phyloP scores from a whole-genome alignment of 805 yeast species.

The Candida sithepensis region DNA sequence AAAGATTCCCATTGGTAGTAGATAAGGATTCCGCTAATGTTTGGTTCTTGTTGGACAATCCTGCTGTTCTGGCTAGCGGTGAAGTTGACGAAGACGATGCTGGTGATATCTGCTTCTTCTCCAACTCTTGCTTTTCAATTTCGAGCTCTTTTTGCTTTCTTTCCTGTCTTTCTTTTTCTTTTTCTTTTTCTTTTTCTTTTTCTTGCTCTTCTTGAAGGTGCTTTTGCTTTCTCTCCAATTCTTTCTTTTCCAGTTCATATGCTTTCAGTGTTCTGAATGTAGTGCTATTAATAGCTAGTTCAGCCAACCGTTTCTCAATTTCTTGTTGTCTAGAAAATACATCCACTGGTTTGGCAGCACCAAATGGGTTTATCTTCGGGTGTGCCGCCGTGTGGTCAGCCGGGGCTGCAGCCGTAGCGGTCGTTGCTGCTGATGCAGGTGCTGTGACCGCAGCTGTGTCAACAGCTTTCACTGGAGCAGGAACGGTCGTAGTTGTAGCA shows the following conservation, averaged over 20 bases:
- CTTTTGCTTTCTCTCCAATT: slow-evolving; percentile 4
- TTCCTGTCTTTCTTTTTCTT: neutral
- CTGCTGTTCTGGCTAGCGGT: neutral
- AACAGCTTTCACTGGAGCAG: too few relatives aligned
- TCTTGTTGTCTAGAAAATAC: slow-evolving; percentile 61
- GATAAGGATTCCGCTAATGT: neutral
- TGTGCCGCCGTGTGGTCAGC: slow-evolving; percentile 12
- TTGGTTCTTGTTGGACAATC: neutral
- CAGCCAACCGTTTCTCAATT: slow-evolving; percentile 47
- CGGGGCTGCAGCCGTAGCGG: slow-evolving; percentile 4
- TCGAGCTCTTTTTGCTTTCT: neutral
- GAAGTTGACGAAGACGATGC: slow-evolving; percentile 1
- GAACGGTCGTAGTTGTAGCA: too few relatives aligned
- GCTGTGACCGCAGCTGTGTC: too few relatives aligned
- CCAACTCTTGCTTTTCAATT: neutral
- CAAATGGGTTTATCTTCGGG: slow-evolving; percentile 66
- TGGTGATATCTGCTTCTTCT: neutral
- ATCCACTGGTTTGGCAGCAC: slow-evolving; percentile 83
- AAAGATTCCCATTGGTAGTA: neutral
- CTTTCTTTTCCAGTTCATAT: slow-evolving; percentile 16
- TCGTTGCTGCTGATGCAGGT: too few relatives aligned
- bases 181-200: neutral
- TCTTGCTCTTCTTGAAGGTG: neutral
- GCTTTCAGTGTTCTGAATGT: slow-evolving; percentile 30
- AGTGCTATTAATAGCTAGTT: slow-evolving; percentile 44